A percentile compares a stretch with the other conserved stretches of the same genome.
Conservation (phyloP, 2,329 filamentous ascomycete genomes). For the Ascochyta koolunga region DNA sequence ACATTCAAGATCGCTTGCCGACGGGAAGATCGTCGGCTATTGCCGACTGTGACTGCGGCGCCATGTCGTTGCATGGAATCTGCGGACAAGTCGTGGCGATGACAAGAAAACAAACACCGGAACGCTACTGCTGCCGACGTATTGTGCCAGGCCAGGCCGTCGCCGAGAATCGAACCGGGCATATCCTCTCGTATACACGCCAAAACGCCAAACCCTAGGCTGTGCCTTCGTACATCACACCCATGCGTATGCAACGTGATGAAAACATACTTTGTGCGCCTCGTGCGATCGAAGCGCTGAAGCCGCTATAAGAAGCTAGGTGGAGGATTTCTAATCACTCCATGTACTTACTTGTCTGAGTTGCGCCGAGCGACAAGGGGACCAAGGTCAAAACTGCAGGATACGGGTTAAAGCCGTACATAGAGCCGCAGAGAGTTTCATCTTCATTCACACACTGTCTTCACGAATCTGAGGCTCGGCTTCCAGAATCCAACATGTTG, state of each 20-base stretch:
- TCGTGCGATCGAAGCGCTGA: neutral
- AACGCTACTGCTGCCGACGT: neutral
- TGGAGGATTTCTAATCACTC: neutral
- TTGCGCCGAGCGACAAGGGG: conserved; percentile 2
- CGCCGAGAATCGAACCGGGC: neutral
- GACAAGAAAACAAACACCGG: neutral
- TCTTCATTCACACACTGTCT: no score
- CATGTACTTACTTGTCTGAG: neutral
- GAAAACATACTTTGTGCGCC: neutral
- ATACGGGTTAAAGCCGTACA: neutral
- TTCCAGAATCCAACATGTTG: neutral
- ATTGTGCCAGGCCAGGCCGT: neutral
- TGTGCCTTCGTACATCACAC: neutral
- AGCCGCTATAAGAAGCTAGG: neutral
- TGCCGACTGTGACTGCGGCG: neutral
- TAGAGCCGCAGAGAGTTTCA: neutral
- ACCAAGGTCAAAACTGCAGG: neutral
- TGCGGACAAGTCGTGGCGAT: neutral
- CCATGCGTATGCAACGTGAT: neutral
- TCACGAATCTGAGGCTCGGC: neutral
- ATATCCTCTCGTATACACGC: conserved; percentile 2
- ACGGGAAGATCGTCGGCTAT: conserved; percentile 4
- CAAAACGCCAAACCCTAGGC: neutral
- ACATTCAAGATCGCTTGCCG: neutral
- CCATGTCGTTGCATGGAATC: neutral